Evolutionary conservation across 805 yeast genomes (phyloP).

Genomic region (Candida namnaoensis): DNA sequence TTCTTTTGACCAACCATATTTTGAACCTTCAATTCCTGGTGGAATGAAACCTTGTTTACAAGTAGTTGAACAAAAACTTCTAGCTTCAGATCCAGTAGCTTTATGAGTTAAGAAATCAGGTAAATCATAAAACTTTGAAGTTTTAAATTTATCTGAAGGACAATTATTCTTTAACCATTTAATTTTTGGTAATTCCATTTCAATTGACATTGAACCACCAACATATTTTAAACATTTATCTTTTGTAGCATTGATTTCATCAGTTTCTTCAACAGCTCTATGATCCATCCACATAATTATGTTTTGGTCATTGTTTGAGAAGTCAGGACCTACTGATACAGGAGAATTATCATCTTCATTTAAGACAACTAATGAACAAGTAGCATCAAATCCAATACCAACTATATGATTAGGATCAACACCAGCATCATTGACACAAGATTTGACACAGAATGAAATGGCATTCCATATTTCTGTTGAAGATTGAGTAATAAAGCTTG

Average conservation of each 20-base stretch:
- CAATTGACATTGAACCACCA: conserved; percentile 96
- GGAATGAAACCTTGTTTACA: conserved; percentile 97
- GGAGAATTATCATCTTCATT: conserved; percentile 59
- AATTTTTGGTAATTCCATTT: conserved; percentile 96
- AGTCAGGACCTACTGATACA: conserved; percentile 89
- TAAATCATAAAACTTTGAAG: conserved; percentile 81
- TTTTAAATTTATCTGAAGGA: conserved; percentile 47
- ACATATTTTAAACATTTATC: conserved; percentile 83
- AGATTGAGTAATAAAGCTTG: conserved; percentile 75
- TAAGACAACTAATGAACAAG: conserved; percentile 87
- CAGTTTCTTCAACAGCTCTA: conserved; percentile 78
- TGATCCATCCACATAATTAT: conserved; percentile 98
- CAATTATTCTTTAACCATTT: conserved; percentile 89
- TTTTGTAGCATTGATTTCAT: conserved; percentile 68
- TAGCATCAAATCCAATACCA: conserved; percentile 96
- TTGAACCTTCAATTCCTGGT: conserved; percentile 79
- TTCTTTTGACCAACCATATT: conserved; percentile 83
- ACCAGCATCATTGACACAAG: conserved; percentile 66
- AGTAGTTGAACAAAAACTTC: conserved; percentile 84
- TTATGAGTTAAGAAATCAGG: conserved; percentile 88
- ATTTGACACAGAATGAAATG: conserved; percentile 73
- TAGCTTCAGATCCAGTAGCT: conserved; percentile 81
- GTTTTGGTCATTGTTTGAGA: conserved; percentile 62
- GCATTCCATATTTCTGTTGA: conserved; percentile 88
- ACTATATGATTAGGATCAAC: conserved; percentile 58